Evolutionary conservation across 106 monocot species (phyloP).

Genomic region (Allium cepa): DNA sequence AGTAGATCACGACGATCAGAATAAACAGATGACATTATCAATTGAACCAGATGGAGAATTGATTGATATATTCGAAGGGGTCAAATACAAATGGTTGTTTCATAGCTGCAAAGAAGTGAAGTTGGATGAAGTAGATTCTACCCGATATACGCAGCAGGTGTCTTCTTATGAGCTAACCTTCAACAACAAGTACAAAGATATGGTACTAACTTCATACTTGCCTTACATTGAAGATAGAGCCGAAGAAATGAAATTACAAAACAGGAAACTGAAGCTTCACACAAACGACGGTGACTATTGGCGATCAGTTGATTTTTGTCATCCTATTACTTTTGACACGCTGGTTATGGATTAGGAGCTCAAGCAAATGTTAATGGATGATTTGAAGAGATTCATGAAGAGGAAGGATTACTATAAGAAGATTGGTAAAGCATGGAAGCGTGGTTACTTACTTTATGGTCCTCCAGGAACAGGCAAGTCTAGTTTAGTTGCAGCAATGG

Average conservation of each 20-base stretch:
- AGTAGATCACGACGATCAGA: background rate
- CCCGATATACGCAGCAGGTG: background rate
- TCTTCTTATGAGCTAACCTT: slow-evolving; percentile 24
- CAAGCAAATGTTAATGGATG: slow-evolving; percentile 22
- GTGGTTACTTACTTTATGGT: slow-evolving; percentile 43
- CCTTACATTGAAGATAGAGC: slow-evolving; percentile 14
- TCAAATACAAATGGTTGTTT: slow-evolving; percentile 23
- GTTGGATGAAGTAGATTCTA: background rate
- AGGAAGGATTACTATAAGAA: slow-evolving; percentile 25
- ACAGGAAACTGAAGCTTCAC: slow-evolving; percentile 19
- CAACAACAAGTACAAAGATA: slow-evolving; percentile 24
- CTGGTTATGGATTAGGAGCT: slow-evolving; percentile 31
- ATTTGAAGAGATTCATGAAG: slow-evolving; percentile 25
- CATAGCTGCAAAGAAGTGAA: background rate
- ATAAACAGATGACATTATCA: slow-evolving; percentile 6
- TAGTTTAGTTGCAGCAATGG: slow-evolving; percentile 61
- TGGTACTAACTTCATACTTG: slow-evolving; percentile 13
- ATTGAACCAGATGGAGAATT: slow-evolving; percentile 25
- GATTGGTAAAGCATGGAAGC: slow-evolving; percentile 53
- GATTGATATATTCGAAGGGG: slow-evolving; percentile 26
- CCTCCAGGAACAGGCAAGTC: slow-evolving; percentile 61
- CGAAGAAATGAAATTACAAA: slow-evolving; percentile 8
- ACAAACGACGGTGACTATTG: slow-evolving; percentile 18
- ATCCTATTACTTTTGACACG: slow-evolving; percentile 43
- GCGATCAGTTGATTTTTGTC: slow-evolving; percentile 17